These are phyloP conservation scores for Medicago ruthenica DNA, from an alignment of 306 rosid genomes.

Conservation along the genomic window DNA sequence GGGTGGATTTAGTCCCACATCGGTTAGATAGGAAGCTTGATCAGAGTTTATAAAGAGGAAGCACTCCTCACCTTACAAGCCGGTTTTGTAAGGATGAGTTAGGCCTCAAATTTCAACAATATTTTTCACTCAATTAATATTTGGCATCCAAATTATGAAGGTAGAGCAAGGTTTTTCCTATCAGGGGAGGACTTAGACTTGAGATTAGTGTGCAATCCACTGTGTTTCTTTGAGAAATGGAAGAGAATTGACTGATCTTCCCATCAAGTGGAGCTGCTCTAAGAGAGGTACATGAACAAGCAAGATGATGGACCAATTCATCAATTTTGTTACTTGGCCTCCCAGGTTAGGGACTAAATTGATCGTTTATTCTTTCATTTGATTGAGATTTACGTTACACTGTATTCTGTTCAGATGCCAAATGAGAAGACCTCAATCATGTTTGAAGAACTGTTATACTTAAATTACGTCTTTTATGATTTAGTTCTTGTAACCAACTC, in stretches of 20 bases:
- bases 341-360: constrained; percentile 72
- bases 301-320: constrained; percentile 93
- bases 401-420: background rate
- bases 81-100: no score
- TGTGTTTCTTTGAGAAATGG: constrained; percentile 30
- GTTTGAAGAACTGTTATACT: background rate
- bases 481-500: no score
- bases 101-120: no score
- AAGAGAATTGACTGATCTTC: constrained; percentile 43
- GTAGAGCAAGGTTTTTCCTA: constrained; percentile 25
- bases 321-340: constrained; percentile 94
- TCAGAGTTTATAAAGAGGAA: no score
- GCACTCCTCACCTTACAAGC: no score
- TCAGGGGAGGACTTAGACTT: constrained; percentile 37
- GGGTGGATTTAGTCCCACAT: no score
- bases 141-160: no score
- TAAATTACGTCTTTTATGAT: background rate
- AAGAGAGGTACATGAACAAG: constrained; percentile 42
- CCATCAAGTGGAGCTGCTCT: constrained; percentile 59
- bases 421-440: background rate
- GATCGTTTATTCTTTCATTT: constrained; percentile 39
- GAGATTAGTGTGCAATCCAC: constrained; percentile 30
- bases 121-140: constrained; percentile 12
- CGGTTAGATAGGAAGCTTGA: no score
- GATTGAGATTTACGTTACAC: background rate